Evolutionary conservation across 2,329 filamentous ascomycete species (phyloP).

Genomic region (Tolypocladium ovalisporum): DNA sequence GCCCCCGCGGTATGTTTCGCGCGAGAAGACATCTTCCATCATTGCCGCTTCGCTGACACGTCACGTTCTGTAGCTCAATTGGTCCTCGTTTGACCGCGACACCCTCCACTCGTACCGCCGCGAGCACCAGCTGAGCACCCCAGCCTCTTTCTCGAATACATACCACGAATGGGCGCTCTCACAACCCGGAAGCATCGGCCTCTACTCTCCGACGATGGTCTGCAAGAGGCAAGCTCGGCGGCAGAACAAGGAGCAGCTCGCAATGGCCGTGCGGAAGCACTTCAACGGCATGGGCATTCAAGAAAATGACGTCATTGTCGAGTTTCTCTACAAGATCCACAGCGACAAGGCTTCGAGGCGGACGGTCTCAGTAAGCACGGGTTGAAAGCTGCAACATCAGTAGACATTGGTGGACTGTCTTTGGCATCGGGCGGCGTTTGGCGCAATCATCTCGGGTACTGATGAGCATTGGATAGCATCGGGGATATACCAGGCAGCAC

Average conservation of each 20-base stretch:
- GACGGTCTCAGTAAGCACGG: constrained; percentile 13
- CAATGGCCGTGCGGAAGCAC: constrained; percentile 64
- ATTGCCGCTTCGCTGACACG: not conserved
- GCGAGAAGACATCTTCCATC: not conserved
- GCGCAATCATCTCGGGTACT: no score
- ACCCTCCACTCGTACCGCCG: constrained; percentile 67
- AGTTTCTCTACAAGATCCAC: constrained; percentile 60
- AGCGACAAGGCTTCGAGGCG: constrained; percentile 18
- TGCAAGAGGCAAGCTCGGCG: constrained; percentile 51
- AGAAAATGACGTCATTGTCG: constrained; percentile 75
- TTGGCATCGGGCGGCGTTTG: not conserved
- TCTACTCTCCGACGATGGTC: constrained; percentile 67
- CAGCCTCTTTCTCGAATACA: constrained; percentile 56
- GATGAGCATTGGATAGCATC: no score
- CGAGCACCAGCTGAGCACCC: constrained; percentile 59
- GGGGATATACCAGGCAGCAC: no score
- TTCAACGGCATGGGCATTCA: constrained; percentile 72
- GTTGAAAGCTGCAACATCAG: constrained; percentile 4
- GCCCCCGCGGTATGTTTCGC: constrained; percentile 21
- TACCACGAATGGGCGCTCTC: constrained; percentile 53
- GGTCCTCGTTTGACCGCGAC: constrained; percentile 55
- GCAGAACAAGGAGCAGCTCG: constrained; percentile 62
- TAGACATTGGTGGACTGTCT: not conserved
- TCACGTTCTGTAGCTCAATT: constrained; percentile 39
- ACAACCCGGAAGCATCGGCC: constrained; percentile 52